Base-by-base conservation (phyloP, 116 monocot species). In the Phalaenopsis hybrid region DNA sequence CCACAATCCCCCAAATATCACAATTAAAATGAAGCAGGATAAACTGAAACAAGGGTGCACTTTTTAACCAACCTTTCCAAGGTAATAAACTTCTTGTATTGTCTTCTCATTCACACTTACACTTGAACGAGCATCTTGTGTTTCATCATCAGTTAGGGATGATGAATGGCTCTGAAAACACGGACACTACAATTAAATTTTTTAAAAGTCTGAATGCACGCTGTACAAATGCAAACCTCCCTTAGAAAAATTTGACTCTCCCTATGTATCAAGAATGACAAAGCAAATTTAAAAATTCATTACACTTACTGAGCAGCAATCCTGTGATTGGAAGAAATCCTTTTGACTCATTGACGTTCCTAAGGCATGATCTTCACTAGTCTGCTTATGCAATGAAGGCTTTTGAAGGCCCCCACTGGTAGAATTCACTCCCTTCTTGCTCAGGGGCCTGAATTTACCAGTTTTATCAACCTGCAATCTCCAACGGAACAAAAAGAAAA, bases 131-230 rank as follows among this genome's bases (percentile, higher is more conserved):
- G 61, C 51, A 65, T 84, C 85, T 44, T 69, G 74, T 34, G 78
- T 82, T 81, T 96, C 96, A 86, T 94, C 94, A 87, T 96, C 96
- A 61, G 94, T 96, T 55, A 96, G 31, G n/a, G 94, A 85, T 55
- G 92, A 92, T 61, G 92, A 93, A 72, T 93, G 83, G 79, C 91
- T 96, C 95, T 96, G 81, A 15, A 83, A 65, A 41, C 75, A 84
- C 52, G 4, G 72, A 9, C 68, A 79, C 46, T 4, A 21, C 18
- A 74, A 13, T 74, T 75, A 44, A 63, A 51, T 34, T n/a, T 83
- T 51, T 51, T 41, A 17, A 77, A 82, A 59, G 44, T 46, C 5
- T 41, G 12, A 43, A 81, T 49, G 73, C 70, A 25, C 44, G 20
- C 61, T 41, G 43, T 74, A 68, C 16, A 72, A 75, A 8, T 0